Base-by-base conservation (phyloP, 495 filamentous ascomycete genomes). In the Tetracladium setigerum region DNA sequence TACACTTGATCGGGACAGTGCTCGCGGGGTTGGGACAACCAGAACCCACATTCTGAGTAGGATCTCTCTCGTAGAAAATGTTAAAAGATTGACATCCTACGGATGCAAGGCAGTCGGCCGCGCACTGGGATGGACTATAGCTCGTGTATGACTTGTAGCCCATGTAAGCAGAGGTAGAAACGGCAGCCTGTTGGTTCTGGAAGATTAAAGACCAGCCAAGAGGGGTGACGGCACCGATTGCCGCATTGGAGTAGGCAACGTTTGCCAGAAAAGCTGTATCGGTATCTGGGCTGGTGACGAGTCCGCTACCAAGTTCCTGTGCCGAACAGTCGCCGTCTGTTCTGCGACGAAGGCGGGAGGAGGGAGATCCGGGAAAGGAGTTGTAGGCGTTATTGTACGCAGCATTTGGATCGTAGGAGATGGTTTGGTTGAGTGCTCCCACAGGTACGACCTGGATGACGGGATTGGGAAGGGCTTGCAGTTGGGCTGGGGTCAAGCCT, bases 1-100 rank as follows among this genome's bases (percentile, higher is more conserved):
- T 64, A 53, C 75, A 79, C 62, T 76, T 76, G 63, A 72, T 73
- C 49, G 70, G 69, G 34, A 71, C 76, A 30, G 67, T 63, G 13
- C 66, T 66, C 12, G 69, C 37, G 0, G 75, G 73, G 44, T 75
- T 64, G 33, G 56, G 55, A 58, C 68, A 71, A 12, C 10, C n/a
- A 2, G 60, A 58, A 35, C 61, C 61, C 47, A 53, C 32, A 62
- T 60, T 4, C 38, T 33, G 1, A 72, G 53, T 58, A 0, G 72
- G 72, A 51, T 74, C 69, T 30, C 72, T 60, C 49, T 76, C 72
- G 36, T 63, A 67, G 44, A 53, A 36, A 15, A 74, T 63, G 53
- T 74, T 72, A 57, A 73, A 73, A 4, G 50, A n/a, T n/a, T n/a
- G n/a, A n/a, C n/a, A n/a, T n/a, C n/a, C n/a, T n/a, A n/a, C n/a